Base-by-base conservation (phyloP, 106 monocot genomes). In the Gastrodia elata region DNA sequence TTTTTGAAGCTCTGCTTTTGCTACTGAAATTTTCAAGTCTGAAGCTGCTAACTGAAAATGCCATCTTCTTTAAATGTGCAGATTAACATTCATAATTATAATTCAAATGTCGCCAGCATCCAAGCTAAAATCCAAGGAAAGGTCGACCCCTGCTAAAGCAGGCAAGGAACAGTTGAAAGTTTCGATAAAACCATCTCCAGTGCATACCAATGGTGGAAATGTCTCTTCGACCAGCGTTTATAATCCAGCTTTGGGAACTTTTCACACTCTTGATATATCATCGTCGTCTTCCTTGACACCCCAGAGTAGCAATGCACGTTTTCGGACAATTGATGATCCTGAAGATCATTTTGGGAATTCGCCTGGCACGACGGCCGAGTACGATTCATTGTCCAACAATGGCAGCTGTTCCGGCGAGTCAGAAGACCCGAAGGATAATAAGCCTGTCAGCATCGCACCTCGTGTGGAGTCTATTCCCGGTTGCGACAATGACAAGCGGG, bases 101-200 rank as follows among this genome's bases (percentile, higher is more conserved):
- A 10, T 61, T 79, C 40, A 39, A 72, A 96, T 97, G 96, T 88
- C 90, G n/a, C 76, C 88, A 64, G 91, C 79, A 38, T 77, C 84
- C 27, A 96, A 90, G 82, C 89, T 91, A 24, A 97, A 90, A 76
- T 88, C 90, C 7, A 94, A 91, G 77, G 84, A 86, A 2, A 89
- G 78, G 71, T 75, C 80, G 32, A 76, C 81, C 32, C 71, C 74
- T 3, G 84, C 38, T n/a, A n/a, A n/a, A 41, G n/a, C 69, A 64
- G 59, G 33, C 57, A 86, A 80, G 46, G 89, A 89, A 30, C 78
- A 81, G 42, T 37, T 46, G 20, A 81, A 83, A 73, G 40, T 33
- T 78, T 73, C 79, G 68, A 64, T 69, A 22, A 86, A 82, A 68
- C 74, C 80, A 6, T 78, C 80, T 18, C 24, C 39, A 68, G 42